phyloP scores from a whole-genome alignment of 352 stramenopile species.

The Globisporangium recalcitrans region DNA sequence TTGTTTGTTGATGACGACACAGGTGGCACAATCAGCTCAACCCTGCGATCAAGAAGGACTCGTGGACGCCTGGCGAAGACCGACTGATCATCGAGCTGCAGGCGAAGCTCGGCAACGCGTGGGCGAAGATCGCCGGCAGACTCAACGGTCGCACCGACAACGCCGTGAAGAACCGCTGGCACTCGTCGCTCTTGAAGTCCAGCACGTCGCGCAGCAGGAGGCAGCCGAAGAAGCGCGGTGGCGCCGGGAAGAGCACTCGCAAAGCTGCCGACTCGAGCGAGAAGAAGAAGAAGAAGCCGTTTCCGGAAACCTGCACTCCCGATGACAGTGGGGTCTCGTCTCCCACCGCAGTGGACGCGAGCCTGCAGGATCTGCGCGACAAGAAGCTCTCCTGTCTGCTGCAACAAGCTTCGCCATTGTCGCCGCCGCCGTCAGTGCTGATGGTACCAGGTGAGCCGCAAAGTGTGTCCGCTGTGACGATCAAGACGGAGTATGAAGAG shows the following conservation, averaged over 20 bases:
- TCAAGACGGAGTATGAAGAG: neutral
- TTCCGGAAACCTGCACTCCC: neutral
- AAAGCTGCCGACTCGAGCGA: neutral
- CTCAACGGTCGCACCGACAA: slow-evolving; percentile 51
- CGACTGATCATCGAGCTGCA: slow-evolving; percentile 27
- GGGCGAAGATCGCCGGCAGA: slow-evolving; percentile 38
- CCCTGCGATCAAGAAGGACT: slow-evolving; percentile 32
- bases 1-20: neutral
- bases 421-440: neutral
- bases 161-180: slow-evolving; percentile 50
- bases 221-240: neutral
- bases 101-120: slow-evolving; percentile 31
- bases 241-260: neutral
- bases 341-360: neutral
- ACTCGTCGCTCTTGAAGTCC: slow-evolving; percentile 19
- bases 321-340: neutral
- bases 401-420: neutral
- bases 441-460: neutral
- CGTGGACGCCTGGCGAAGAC: slow-evolving; percentile 37
- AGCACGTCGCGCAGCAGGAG: neutral
- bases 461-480: neutral
- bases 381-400: neutral
- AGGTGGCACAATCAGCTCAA: slow-evolving; percentile 33
- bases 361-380: neutral
- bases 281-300: neutral